Evolutionary conservation across 1,139 yeast genomes (phyloP).

Genomic region (Diutina siamensis): DNA sequence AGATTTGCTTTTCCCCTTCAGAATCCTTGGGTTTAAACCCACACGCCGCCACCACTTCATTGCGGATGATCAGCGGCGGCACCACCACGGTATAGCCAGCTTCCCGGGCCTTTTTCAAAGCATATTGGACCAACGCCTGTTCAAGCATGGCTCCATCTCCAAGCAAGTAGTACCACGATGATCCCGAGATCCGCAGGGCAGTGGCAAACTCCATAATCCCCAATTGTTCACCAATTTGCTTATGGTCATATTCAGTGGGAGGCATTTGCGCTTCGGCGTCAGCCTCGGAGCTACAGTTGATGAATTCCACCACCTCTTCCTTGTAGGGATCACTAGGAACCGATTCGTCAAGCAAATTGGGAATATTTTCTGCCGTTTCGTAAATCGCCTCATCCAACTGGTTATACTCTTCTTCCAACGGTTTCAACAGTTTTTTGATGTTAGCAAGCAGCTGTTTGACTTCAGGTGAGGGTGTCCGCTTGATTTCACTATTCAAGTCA

Average conservation of each 20-base stretch:
- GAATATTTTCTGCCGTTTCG: conserved; percentile 41
- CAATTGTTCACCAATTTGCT: conserved; percentile 47
- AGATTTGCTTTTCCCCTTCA: conserved; percentile 79
- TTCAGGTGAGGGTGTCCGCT: conserved; percentile 9
- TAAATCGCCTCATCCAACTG: conserved; percentile 20
- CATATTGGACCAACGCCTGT: conserved; percentile 78
- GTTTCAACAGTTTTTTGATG: conserved; percentile 24
- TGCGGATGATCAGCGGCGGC: conserved; percentile 81
- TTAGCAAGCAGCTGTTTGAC: conserved; percentile 20
- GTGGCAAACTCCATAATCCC: conserved; percentile 57
- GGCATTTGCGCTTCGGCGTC: conserved; percentile 15
- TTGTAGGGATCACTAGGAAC: conserved; percentile 33
- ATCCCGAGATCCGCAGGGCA: conserved; percentile 71
- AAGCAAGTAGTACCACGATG: conserved; percentile 78
- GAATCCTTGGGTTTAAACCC: conserved; percentile 93
- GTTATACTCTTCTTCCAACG: conserved; percentile 22
- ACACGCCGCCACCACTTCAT: conserved; percentile 74
- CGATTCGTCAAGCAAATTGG: conserved; percentile 49
- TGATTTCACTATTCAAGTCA: conserved; percentile 15
- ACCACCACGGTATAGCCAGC: conserved; percentile 59
- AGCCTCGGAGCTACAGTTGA: conserved; percentile 29
- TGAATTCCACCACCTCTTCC: conserved; percentile 33
- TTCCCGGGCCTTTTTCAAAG: conserved; percentile 51
- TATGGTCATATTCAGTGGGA: conserved; percentile 41
- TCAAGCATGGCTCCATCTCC: conserved; percentile 87